A percentile compares a stretch with the other conserved stretches of the same genome.
Conservation (phyloP, 805 yeast species). For the Lipomyces oligophaga region DNA sequence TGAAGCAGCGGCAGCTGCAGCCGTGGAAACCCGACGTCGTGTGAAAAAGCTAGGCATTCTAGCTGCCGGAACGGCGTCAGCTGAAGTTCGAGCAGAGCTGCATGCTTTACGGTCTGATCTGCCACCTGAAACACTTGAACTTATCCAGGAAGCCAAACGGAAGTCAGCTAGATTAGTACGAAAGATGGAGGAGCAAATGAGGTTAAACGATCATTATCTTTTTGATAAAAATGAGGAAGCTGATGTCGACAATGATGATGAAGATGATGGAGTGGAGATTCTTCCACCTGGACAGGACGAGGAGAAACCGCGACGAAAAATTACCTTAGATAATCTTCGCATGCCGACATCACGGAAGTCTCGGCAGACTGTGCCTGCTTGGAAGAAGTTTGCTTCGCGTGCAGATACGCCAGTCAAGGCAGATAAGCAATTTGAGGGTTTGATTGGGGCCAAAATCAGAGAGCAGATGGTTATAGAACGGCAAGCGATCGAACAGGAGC, state of each 20-base stretch:
- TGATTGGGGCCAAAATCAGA: slow-evolving; percentile 2
- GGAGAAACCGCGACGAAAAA: background rate
- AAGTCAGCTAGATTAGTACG: slow-evolving; percentile 4
- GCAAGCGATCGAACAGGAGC: slow-evolving; percentile 3
- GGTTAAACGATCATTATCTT: no score
- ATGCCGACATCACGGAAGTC: background rate
- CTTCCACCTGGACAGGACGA: slow-evolving; percentile 7
- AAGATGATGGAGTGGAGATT: slow-evolving; percentile 11
- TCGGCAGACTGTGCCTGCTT: slow-evolving; percentile 1
- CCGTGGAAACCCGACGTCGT: background rate
- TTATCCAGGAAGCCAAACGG: slow-evolving; percentile 7
- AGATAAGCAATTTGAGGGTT: slow-evolving; percentile 7
- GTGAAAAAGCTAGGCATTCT: background rate
- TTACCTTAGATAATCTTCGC: slow-evolving; percentile 10
- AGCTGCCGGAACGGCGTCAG: background rate
- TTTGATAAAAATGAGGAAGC: background rate
- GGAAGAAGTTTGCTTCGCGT: slow-evolving; percentile 4
- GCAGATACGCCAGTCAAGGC: slow-evolving; percentile 1
- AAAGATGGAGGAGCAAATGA: no score
- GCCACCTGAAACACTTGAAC: slow-evolving; percentile 4
- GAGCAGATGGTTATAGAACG: slow-evolving; percentile 20
- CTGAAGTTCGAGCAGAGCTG: background rate
- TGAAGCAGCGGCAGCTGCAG: background rate
- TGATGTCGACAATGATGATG: background rate
- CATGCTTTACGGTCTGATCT: slow-evolving; percentile 5